Percentiles rank a stretch among this genome's conserved stretches.
Evolutionary conservation across 2,329 filamentous ascomycete species (phyloP).

Genomic region (Cladobotryum protrusum): DNA sequence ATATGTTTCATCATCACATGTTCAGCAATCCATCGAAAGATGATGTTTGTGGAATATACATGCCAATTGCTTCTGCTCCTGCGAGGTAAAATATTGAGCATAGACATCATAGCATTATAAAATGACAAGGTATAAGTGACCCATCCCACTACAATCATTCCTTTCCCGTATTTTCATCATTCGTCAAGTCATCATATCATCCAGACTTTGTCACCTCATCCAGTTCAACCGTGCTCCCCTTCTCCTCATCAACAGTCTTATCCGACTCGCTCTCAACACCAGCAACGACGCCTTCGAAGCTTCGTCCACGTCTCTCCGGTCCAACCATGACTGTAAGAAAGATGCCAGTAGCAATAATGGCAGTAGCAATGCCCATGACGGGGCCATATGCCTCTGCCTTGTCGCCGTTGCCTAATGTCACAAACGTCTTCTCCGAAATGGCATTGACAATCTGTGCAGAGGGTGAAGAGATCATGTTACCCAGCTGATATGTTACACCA

Average conservation of each 20-base stretch:
- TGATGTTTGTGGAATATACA: no score
- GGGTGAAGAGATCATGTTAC: constrained; percentile 68
- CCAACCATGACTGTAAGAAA: constrained; percentile 61
- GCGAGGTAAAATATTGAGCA: no score
- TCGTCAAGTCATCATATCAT: neutral
- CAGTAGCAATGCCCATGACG: constrained; percentile 69
- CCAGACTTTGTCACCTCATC: neutral
- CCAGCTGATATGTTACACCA: constrained; percentile 66
- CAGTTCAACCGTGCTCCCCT: constrained; percentile 12
- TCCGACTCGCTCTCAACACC: constrained; percentile 24
- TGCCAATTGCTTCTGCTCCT: no score
- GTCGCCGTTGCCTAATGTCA: constrained; percentile 49
- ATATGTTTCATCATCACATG: no score
- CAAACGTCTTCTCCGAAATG: constrained; percentile 56
- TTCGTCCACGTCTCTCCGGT: constrained; percentile 65
- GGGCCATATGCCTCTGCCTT: constrained; percentile 65
- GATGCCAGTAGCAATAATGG: constrained; percentile 68
- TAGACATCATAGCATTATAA: no score
- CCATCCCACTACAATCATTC: no score
- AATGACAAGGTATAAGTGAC: no score
- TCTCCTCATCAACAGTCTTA: constrained; percentile 25
- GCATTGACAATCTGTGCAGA: constrained; percentile 74
- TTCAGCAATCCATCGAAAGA: no score
- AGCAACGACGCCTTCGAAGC: constrained; percentile 55
- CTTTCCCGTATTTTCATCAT: neutral